phyloP scores from a whole-genome alignment of 2,329 filamentous ascomycete species.

The Nemania sp. region DNA sequence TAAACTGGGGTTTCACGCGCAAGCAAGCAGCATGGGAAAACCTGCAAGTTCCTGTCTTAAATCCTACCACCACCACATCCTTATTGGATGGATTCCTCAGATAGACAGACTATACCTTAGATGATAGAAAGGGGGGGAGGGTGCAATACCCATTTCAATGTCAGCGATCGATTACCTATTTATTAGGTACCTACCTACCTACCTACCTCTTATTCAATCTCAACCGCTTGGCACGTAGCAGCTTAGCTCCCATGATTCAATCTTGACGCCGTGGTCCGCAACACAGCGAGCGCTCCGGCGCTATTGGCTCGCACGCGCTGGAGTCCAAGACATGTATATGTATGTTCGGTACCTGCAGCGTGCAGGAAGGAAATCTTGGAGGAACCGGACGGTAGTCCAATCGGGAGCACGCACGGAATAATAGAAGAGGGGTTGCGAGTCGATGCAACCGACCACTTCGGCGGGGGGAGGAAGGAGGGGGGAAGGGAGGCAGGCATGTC shows the following conservation, averaged over 20 bases:
- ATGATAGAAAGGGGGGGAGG: no score
- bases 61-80: no score
- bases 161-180: not conserved
- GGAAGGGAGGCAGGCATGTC: conserved; percentile 1
- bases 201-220: not conserved
- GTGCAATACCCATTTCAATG: not conserved
- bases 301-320: conserved; percentile 13
- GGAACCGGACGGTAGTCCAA: conserved; percentile 8
- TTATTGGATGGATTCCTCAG: no score
- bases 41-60: no score
- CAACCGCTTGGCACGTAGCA: not conserved
- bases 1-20: no score
- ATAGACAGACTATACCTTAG: no score
- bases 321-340: not conserved
- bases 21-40: no score
- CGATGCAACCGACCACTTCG: conserved; percentile 9
- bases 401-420: conserved; percentile 1
- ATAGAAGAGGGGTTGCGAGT: conserved; percentile 8
- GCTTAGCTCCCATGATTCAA: conserved; percentile 3
- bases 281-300: not conserved
- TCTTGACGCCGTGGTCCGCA: not conserved
- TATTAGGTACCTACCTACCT: not conserved
- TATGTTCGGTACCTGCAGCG: conserved; percentile 21
- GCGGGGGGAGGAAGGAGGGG: no score
- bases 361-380: not conserved